These are phyloP conservation scores for Tagetes erecta DNA, from an alignment of 129 eudicot species.

Conservation along the genomic window DNA sequence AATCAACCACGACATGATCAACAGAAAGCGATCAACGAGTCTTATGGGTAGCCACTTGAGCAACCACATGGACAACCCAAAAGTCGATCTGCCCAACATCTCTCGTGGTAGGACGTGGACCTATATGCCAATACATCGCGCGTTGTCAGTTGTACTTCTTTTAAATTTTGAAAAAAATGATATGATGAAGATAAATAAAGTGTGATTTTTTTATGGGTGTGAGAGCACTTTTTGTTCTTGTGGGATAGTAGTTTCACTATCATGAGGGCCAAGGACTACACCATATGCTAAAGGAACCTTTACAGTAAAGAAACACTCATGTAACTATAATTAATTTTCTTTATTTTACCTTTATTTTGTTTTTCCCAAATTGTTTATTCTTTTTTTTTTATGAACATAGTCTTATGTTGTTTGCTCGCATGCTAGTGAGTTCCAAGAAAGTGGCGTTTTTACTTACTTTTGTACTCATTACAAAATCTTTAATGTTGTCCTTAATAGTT, in stretches of 20 bases:
- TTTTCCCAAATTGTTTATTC: slow-evolving; percentile 8
- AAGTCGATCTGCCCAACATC: slow-evolving; percentile 94
- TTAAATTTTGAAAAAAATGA: background rate
- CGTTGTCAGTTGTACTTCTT: slow-evolving; percentile 26
- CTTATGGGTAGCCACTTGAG: slow-evolving; percentile 92
- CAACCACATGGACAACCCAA: slow-evolving; percentile 96
- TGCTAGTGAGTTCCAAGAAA: slow-evolving; percentile 89
- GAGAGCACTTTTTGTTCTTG: slow-evolving; percentile 29
- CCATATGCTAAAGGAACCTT: slow-evolving; percentile 45
- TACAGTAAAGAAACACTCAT: slow-evolving; percentile 42
- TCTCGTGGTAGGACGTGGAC: slow-evolving; percentile 96
- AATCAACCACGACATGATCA: slow-evolving; percentile 60
- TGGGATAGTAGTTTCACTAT: slow-evolving; percentile 41
- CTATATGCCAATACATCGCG: slow-evolving; percentile 39
- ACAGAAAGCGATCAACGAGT: slow-evolving; percentile 71
- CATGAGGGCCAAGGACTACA: slow-evolving; percentile 43
- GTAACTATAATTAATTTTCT: slow-evolving; percentile 25
- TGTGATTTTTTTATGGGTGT: slow-evolving; percentile 20
- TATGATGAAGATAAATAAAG: slow-evolving; percentile 20
- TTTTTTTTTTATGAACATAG: slow-evolving; percentile 23
- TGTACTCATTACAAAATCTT: slow-evolving; percentile 35
- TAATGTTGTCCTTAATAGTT: slow-evolving; percentile 17
- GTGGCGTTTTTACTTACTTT: slow-evolving; percentile 43
- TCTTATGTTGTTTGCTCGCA: slow-evolving; percentile 49
- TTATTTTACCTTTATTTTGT: slow-evolving; percentile 22